phyloP scores from a whole-genome alignment of 805 yeast species.

The Nakazawaea pomicola region DNA sequence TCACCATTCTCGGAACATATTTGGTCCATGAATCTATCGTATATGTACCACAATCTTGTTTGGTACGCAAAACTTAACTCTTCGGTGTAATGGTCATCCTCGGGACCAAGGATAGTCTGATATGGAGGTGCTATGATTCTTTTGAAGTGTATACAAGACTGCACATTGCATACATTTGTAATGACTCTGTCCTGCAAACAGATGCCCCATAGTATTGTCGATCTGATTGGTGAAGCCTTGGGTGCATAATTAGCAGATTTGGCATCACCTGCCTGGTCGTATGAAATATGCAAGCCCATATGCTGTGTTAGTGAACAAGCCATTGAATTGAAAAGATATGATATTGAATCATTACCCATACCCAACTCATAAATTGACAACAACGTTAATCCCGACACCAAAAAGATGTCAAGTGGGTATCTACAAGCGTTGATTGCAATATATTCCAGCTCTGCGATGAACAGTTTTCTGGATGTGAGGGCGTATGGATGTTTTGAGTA shows the following conservation, averaged over 20 bases:
- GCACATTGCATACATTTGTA: conserved; percentile 22
- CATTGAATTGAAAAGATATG: conserved; percentile 25
- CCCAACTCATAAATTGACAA: conserved; percentile 28
- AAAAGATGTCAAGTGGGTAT: conserved; percentile 18
- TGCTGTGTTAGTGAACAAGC: conserved; percentile 29
- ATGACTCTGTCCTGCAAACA: conserved; percentile 27
- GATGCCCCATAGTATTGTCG: conserved; percentile 26
- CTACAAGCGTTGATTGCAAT: conserved; percentile 20
- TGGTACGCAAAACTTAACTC: conserved; percentile 24
- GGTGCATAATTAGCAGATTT: conserved; percentile 20
- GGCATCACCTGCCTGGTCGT: conserved; percentile 17
- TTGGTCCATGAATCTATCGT: conserved; percentile 29
- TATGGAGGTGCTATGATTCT: conserved; percentile 28
- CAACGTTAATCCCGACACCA: conserved; percentile 21
- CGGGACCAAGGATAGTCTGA: conserved; percentile 15
- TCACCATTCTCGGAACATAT: conserved; percentile 27
- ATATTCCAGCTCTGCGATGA: conserved; percentile 23
- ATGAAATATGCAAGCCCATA: conserved; percentile 26
- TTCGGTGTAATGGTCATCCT: conserved; percentile 13
- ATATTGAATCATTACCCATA: conserved; percentile 24
- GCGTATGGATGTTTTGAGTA: conserved; percentile 18
- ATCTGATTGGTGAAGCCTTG: conserved; percentile 20
- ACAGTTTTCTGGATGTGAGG: conserved; percentile 11
- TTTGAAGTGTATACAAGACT: conserved; percentile 28
- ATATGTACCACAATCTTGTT: conserved; percentile 25